Base-by-base conservation (phyloP, 495 filamentous ascomycete species). In the Aspergillus coremiiformis region DNA sequence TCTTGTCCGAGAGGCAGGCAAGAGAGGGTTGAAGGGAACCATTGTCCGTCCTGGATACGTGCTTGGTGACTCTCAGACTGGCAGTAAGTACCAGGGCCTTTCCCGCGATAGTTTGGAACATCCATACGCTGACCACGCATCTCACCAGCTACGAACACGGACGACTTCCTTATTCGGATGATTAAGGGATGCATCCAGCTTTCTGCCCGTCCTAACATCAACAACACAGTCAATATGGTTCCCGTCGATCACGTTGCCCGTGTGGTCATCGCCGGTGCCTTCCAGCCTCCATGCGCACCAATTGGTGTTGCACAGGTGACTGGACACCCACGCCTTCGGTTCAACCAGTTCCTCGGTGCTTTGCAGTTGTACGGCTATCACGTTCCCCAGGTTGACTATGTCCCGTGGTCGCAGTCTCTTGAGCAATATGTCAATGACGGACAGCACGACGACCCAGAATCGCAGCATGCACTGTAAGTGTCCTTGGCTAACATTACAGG, bases 161-260 rank as follows among this genome's bases (percentile, higher is more conserved):
- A 97, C 62, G 92, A 97, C 69, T 97, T 97, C 76, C 73, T 97
- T 20, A 79, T 95, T 47, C 86, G 93, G 43, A 80, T 96, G 78
- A 64, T 86, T 30, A 96, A 96, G 69, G 92, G 89, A 41, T 95
- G 89, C 55, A 78, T 94, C 43, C 93, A 98, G 65, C 72, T 96
- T 0, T 68, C 66, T 0, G 70, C 76, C 22, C 80, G 85, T 1
- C 93, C 93, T 0, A 75, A 79, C 52, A 90, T 98, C 56, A 62
- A 73, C 67, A 98, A 96, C 69, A 91, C 88, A 0, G 82, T 96
- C 62, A 98, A 98, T 70, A 81, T 83, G 63, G 89, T 95, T 3
- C 93, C 93, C 0, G 90, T 96, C 22, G 80, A 84, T 59, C 87
- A 93, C 60, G 91, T 96, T 44, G 82, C 86, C 0, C 75, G 82